Conservation (phyloP, 805 yeast genomes). For the Candida germanica region DNA sequence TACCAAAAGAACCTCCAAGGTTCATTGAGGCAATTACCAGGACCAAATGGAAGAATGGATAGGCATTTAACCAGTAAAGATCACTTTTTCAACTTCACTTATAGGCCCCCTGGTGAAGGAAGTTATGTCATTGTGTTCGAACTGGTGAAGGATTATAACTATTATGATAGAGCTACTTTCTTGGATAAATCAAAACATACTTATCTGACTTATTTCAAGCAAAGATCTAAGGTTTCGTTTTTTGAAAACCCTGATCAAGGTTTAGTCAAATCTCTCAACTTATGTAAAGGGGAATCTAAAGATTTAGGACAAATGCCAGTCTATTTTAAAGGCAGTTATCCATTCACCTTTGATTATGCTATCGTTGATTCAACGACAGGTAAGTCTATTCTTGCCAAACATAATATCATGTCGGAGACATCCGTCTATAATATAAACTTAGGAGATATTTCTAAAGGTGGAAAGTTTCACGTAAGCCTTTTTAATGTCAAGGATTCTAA, state of each 20-base stretch:
- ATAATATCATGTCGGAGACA: constrained; percentile 1
- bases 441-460: constrained; percentile 61
- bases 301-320: constrained; percentile 42
- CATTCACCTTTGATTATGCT: constrained; percentile 69
- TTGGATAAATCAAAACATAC: constrained; percentile 43
- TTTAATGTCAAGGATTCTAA: constrained; percentile 70
- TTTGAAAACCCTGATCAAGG: constrained; percentile 15
- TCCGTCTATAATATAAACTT: constrained; percentile 38
- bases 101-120: constrained; percentile 80
- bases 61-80: constrained; percentile 27
- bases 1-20: constrained; percentile 41
- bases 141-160: constrained; percentile 54
- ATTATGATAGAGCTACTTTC: constrained; percentile 45
- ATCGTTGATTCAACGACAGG: constrained; percentile 45
- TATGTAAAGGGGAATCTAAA: constrained; percentile 30
- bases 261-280: constrained; percentile 16
- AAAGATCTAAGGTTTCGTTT: constrained; percentile 50
- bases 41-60: constrained; percentile 26
- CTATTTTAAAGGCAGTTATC: constrained; percentile 72
- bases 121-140: constrained; percentile 71
- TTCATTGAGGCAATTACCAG: constrained; percentile 27
- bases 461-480: constrained; percentile 64
- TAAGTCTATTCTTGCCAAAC: constrained; percentile 1
- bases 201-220: constrained; percentile 68
- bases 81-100: constrained; percentile 42